Conservation (phyloP, 1,284 basidiomycete species). For the Somion occarium region DNA sequence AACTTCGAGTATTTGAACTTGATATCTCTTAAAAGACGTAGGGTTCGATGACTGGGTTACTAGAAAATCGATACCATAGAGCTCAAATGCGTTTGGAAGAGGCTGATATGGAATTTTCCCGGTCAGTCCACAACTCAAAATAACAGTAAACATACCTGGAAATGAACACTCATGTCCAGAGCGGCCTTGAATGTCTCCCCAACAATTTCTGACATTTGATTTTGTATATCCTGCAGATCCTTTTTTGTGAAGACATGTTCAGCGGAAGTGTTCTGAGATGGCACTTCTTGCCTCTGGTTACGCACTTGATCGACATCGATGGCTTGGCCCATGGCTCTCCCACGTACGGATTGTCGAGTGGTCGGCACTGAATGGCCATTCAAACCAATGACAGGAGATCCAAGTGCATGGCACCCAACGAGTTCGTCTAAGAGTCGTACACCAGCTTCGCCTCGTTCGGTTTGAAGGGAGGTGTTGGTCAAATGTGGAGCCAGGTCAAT, state of each 20-base stretch:
- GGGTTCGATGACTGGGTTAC: conserved; percentile 47
- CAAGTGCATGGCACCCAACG: conserved; percentile 55
- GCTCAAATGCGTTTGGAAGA: conserved; percentile 90
- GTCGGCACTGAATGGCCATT: conserved; percentile 6
- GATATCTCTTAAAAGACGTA: conserved; percentile 32
- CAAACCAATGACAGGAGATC: conserved; percentile 14
- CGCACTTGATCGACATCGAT: conserved; percentile 15
- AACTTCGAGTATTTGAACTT: conserved; percentile 82
- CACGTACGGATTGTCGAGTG: conserved; percentile 10
- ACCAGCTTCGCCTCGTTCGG: conserved; percentile 55
- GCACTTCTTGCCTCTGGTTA: conserved; percentile 14
- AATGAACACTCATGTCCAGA: conserved; percentile 79
- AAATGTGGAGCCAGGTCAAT: conserved; percentile 77
- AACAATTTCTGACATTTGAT: conserved; percentile 63
- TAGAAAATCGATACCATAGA: conserved; percentile 91
- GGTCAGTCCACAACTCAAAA: not conserved
- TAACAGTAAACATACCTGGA: conserved; percentile 54
- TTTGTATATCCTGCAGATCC: conserved; percentile 56
- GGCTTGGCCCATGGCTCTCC: conserved; percentile 16
- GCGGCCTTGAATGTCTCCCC: conserved; percentile 86
- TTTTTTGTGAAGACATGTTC: conserved; percentile 24
- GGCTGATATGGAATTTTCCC: conserved; percentile 46
- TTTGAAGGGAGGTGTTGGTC: conserved; percentile 95
- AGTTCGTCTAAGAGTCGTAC: conserved; percentile 80
- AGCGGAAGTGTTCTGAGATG: not conserved